Conservation (phyloP, 2,329 filamentous ascomycete genomes). For the Penicillium sp. region DNA sequence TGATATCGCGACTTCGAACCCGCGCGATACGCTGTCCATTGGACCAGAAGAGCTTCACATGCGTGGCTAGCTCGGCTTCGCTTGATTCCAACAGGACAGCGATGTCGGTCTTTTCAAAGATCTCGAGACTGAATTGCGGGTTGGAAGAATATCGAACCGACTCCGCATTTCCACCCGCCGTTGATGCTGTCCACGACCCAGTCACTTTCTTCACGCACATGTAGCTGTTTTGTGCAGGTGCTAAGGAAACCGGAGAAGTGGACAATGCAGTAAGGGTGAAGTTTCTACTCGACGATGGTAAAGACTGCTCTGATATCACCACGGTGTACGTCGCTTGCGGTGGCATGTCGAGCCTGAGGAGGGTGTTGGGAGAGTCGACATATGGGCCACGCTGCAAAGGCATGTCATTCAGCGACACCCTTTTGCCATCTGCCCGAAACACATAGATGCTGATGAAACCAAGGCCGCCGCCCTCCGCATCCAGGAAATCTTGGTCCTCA, state of each 20-base stretch:
- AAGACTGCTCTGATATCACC: slow-evolving; percentile 71
- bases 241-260: slow-evolving; percentile 54
- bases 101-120: slow-evolving; percentile 55
- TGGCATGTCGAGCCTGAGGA: slow-evolving; percentile 66
- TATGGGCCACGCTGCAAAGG: slow-evolving; percentile 72
- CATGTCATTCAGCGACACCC: slow-evolving; percentile 68
- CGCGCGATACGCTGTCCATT: slow-evolving; percentile 63
- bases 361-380: slow-evolving; percentile 87
- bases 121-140: slow-evolving; percentile 69
- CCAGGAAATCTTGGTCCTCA: slow-evolving; percentile 46
- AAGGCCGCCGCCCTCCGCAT: slow-evolving; percentile 43
- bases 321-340: slow-evolving; percentile 51
- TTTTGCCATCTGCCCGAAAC: slow-evolving; percentile 64
- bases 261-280: slow-evolving; percentile 86
- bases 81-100: slow-evolving; percentile 68
- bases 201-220: slow-evolving; percentile 52
- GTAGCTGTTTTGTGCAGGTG: slow-evolving; percentile 57
- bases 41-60: slow-evolving; percentile 79
- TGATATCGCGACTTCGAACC: slow-evolving; percentile 67
- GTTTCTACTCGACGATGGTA: slow-evolving; percentile 67
- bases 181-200: slow-evolving; percentile 69
- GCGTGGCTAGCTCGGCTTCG: slow-evolving; percentile 63
- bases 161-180: slow-evolving; percentile 77
- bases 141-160: slow-evolving; percentile 74
- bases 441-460: slow-evolving; percentile 87